phyloP scores from a whole-genome alignment of 2,329 filamentous ascomycete species.

The Verticillium albo-atrum region DNA sequence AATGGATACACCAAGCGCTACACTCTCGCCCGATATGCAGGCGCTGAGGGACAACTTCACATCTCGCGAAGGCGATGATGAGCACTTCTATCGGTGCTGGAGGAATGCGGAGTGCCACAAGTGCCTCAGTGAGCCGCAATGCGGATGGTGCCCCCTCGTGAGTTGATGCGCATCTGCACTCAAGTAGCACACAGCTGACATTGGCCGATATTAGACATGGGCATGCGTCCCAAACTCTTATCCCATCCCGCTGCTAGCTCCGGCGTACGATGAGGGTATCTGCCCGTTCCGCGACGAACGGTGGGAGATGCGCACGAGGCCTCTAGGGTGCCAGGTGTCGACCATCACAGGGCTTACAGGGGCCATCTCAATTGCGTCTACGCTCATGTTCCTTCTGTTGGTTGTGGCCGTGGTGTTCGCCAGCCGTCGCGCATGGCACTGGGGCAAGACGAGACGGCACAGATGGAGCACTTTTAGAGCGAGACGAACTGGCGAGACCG shows the following conservation, averaged over 20 bases:
- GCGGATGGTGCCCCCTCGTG: slow-evolving; percentile 52
- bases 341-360: slow-evolving; percentile 34
- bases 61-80: slow-evolving; percentile 20
- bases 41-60: slow-evolving; percentile 23
- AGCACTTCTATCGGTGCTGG: slow-evolving; percentile 47
- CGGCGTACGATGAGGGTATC: slow-evolving; percentile 42
- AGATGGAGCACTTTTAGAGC: neutral
- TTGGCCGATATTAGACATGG: slow-evolving; percentile 34
- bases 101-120: slow-evolving; percentile 39
- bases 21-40: neutral
- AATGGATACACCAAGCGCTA: neutral
- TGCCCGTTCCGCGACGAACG: slow-evolving; percentile 45
- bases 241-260: slow-evolving; percentile 41
- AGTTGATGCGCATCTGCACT: slow-evolving; percentile 12
- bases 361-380: slow-evolving; percentile 26
- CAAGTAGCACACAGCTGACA: slow-evolving; percentile 1
- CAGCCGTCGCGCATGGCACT: slow-evolving; percentile 8
- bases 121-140: slow-evolving; percentile 38
- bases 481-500: neutral
- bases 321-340: slow-evolving; percentile 35
- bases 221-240: slow-evolving; percentile 49
- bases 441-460: neutral
- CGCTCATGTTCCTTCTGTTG: slow-evolving; percentile 20
- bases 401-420: slow-evolving; percentile 12
- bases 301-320: slow-evolving; percentile 35